A percentile compares a stretch with the other conserved stretches of the same genome.
Evolutionary conservation across 73 alveolate genomes (phyloP).

Genomic region (Durusdinium trenchii): DNA sequence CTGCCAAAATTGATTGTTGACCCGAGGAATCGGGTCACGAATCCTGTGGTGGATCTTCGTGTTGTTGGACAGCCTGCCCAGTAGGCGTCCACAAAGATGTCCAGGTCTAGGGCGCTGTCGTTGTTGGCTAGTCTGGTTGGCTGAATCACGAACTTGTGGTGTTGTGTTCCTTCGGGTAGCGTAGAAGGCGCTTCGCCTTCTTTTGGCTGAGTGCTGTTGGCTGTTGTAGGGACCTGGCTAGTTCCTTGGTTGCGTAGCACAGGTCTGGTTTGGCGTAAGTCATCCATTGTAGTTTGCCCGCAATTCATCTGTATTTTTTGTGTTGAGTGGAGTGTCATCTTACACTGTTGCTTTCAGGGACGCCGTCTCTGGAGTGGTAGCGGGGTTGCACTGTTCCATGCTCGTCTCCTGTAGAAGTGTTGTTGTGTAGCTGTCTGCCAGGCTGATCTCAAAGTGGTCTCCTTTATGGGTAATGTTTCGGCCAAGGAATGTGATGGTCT

Average conservation of each 20-base stretch:
- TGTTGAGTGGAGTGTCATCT: not conserved
- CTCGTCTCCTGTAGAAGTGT: not conserved
- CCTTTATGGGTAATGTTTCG: not conserved
- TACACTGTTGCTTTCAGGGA: not conserved
- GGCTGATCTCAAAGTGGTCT: not conserved
- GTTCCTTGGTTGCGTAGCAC: slow-evolving; percentile 43
- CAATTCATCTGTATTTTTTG: not conserved
- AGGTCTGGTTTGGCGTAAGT: slow-evolving; percentile 32
- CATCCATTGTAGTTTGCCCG: slow-evolving; percentile 27
- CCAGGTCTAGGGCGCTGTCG: not conserved
- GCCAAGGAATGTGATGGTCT: not conserved
- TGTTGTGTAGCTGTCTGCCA: too few relatives aligned
- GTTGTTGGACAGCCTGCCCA: slow-evolving; percentile 68
- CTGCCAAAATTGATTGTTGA: not conserved
- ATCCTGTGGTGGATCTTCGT: slow-evolving; percentile 5
- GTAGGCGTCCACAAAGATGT: not conserved
- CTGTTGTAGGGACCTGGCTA: not conserved
- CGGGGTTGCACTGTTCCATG: not conserved
- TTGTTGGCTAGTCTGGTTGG: too few relatives aligned
- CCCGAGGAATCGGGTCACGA: not conserved
- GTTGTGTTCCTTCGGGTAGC: slow-evolving; percentile 5
- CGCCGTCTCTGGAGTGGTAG: not conserved
- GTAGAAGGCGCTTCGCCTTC: not conserved
- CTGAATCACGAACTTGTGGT: not conserved
- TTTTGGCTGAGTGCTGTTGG: not conserved